Conservation (phyloP, 208 protist genomes). For the Blechomonas ayalai region DNA sequence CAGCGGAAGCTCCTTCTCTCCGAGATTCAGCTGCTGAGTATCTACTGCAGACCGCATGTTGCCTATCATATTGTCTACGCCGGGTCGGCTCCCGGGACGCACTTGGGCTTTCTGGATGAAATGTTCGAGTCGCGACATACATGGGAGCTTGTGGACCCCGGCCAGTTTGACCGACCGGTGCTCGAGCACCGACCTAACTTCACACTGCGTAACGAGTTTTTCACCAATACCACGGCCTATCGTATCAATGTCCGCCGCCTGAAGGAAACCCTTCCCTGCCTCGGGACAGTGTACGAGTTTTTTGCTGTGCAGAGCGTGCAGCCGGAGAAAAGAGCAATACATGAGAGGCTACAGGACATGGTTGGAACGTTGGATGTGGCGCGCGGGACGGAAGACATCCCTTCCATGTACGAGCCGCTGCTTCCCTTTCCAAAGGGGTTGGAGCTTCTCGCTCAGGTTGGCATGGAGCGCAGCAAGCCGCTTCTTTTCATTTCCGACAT, state of each 20-base stretch:
- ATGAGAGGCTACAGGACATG: constrained; percentile 53
- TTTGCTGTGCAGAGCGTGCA: constrained; percentile 28
- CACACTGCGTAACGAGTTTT: constrained; percentile 89
- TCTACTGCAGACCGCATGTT: constrained; percentile 57
- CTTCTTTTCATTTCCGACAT: constrained; percentile 94
- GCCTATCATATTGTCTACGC: constrained; percentile 93
- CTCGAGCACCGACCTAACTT: constrained; percentile 63
- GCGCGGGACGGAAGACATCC: constrained; percentile 80
- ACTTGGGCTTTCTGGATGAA: constrained; percentile 86
- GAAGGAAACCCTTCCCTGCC: constrained; percentile 38
- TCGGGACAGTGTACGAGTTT: constrained; percentile 50
- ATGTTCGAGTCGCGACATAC: constrained; percentile 80
- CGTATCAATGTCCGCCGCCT: constrained; percentile 79
- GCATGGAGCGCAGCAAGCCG: constrained; percentile 65
- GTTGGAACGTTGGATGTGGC: constrained; percentile 83
- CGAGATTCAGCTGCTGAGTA: constrained; percentile 92
- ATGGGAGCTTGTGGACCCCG: constrained; percentile 93
- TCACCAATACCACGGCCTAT: constrained; percentile 91
- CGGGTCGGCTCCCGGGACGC: constrained; percentile 92
- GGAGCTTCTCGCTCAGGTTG: constrained; percentile 63
- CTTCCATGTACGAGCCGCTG: constrained; percentile 79
- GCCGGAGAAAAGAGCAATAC: constrained; percentile 44
- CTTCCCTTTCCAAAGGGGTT: constrained; percentile 55
- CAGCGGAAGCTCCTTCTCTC: constrained; percentile 94
- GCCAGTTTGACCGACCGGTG: constrained; percentile 74